Percentiles rank a stretch among this genome's conserved stretches.
phyloP scores from a whole-genome alignment of 2,329 filamentous ascomycete genomes.

The Aureobasidium uvarum region DNA sequence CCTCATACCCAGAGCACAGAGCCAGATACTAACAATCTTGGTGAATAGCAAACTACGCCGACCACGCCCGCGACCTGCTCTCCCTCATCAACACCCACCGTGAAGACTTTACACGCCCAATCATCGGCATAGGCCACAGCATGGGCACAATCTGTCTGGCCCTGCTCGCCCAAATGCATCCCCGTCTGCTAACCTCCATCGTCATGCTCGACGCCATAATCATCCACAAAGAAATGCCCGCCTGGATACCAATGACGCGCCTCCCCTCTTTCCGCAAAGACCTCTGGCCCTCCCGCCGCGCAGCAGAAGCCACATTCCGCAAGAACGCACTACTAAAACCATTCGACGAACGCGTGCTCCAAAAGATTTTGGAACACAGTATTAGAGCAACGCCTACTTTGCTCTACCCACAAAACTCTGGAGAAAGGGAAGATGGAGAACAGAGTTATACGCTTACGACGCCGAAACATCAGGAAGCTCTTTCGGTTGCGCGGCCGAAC shows the following conservation, averaged over 20 bases:
- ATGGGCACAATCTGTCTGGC: conserved; percentile 76
- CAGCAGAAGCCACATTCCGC: conserved; percentile 64
- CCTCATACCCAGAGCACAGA: background rate
- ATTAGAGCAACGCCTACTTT: conserved; percentile 68
- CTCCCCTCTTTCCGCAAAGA: conserved; percentile 72
- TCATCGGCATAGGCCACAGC: conserved; percentile 84
- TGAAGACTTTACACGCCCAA: conserved; percentile 72
- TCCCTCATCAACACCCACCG: conserved; percentile 84
- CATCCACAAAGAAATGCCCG: conserved; percentile 46
- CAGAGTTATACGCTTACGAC: conserved; percentile 70
- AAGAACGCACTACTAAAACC: conserved; percentile 71
- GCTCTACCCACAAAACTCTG: conserved; percentile 50
- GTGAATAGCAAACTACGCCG: conserved; percentile 71
- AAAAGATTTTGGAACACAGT: conserved; percentile 69
- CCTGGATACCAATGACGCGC: conserved; percentile 44
- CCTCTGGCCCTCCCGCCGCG: conserved; percentile 72
- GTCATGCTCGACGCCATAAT: conserved; percentile 83
- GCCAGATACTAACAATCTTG: conserved; percentile 10
- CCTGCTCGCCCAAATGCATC: conserved; percentile 72
- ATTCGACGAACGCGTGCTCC: conserved; percentile 80
- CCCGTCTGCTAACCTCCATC: conserved; percentile 72
- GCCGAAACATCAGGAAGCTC: conserved; percentile 83
- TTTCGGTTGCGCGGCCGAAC: conserved; percentile 67
- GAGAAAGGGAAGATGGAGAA: conserved; percentile 30
- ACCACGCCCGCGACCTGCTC: conserved; percentile 79